phyloP scores from a whole-genome alignment of 2,329 filamentous ascomycete genomes.

The Saccharata proteae region DNA sequence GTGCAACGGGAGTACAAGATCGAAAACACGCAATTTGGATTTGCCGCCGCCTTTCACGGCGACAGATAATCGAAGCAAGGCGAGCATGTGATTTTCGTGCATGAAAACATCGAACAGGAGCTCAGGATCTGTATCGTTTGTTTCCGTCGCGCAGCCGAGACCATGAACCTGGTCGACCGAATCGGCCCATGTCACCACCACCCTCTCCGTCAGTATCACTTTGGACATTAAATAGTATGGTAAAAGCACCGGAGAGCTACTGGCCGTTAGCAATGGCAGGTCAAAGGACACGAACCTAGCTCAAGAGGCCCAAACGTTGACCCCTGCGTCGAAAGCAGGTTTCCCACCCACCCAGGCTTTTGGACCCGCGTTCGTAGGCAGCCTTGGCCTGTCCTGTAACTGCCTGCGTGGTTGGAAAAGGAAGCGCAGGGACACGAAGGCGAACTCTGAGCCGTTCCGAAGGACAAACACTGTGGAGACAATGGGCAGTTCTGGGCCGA shows the following conservation, averaged over 20 bases:
- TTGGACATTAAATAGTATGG: neutral
- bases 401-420: neutral
- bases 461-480: conserved; percentile 1
- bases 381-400: conserved; percentile 4
- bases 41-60: conserved; percentile 4
- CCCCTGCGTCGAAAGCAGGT: conserved; percentile 1
- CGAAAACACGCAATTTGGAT: conserved; percentile 2
- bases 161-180: neutral
- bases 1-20: conserved; percentile 1
- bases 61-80: conserved; percentile 1
- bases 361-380: conserved; percentile 2
- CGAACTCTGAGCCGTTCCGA: conserved; percentile 2
- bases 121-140: conserved; percentile 4
- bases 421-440: too few species aligned
- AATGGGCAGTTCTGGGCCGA: neutral
- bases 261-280: neutral
- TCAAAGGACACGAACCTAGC: conserved; percentile 1
- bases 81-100: conserved; percentile 1
- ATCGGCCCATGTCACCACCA: conserved; percentile 1
- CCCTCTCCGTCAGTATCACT: neutral
- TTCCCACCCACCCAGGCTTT: conserved; percentile 7
- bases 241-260: neutral
- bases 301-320: too few species aligned
- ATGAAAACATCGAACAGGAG: conserved; percentile 3
- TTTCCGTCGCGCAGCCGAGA: conserved; percentile 2